Conservation (phyloP, 2,329 filamentous ascomycete species). For the Talaromyces verruculosus region DNA sequence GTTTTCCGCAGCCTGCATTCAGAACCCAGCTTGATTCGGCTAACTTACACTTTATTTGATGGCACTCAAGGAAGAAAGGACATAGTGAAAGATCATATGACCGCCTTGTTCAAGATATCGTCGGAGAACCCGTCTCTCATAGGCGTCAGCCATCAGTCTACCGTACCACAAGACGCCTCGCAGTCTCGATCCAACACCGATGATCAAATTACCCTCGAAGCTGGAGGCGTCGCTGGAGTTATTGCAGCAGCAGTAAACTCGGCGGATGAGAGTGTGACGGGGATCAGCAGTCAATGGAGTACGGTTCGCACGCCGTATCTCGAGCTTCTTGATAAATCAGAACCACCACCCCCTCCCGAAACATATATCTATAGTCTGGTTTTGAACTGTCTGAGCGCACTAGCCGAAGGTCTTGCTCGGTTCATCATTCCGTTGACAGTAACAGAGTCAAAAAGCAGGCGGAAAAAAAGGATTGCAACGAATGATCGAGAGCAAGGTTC, state of each 20-base stretch:
- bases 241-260: conserved; percentile 71
- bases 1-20: conserved; percentile 82
- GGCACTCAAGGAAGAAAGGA: conserved; percentile 68
- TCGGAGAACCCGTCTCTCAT: conserved; percentile 89
- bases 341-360: conserved; percentile 78
- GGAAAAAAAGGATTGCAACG: conserved; percentile 39
- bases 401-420: conserved; percentile 90
- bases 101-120: conserved; percentile 85
- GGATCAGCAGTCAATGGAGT: conserved; percentile 91
- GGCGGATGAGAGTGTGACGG: conserved; percentile 65
- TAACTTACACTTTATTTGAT: conserved; percentile 80
- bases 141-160: conserved; percentile 84
- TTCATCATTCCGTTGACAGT: conserved; percentile 91
- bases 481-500: conserved; percentile 38
- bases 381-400: conserved; percentile 80
- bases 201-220: conserved; percentile 86
- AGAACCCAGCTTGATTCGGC: conserved; percentile 73
- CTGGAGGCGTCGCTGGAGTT: conserved; percentile 81
- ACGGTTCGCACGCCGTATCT: conserved; percentile 82
- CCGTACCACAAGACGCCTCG: conserved; percentile 66
- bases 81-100: conserved; percentile 78
- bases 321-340: conserved; percentile 89
- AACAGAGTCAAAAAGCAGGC: conserved; percentile 63
- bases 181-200: conserved; percentile 59
- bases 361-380: conserved; percentile 92